Percentiles rank a stretch among this genome's conserved stretches.
Conservation (phyloP, 805 yeast species). For the Dipodascus geniculatus region DNA sequence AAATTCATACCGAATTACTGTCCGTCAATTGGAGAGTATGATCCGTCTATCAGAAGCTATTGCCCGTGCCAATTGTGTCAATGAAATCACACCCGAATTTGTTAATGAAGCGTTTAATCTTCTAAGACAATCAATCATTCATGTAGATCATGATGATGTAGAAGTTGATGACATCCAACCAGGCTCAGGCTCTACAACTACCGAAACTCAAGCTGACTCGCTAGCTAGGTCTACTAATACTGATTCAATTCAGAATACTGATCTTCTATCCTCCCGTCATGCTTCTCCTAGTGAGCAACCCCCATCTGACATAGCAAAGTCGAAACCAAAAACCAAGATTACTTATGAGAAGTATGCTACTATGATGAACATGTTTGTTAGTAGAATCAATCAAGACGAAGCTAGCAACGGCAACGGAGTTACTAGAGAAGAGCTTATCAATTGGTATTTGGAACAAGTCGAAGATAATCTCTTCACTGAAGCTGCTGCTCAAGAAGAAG, state of each 20-base stretch:
- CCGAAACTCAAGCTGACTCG: constrained; percentile 13
- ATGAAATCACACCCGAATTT: constrained; percentile 68
- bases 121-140: constrained; percentile 79
- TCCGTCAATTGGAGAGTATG: constrained; percentile 91
- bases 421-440: constrained; percentile 55
- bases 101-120: constrained; percentile 91
- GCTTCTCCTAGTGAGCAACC: constrained; percentile 7
- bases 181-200: constrained; percentile 24
- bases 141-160: constrained; percentile 89
- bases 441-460: constrained; percentile 66
- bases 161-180: constrained; percentile 62
- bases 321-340: constrained; percentile 38
- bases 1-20: constrained; percentile 87
- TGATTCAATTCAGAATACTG: constrained; percentile 3
- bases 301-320: neutral
- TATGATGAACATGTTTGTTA: constrained; percentile 71
- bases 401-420: constrained; percentile 43
- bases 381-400: constrained; percentile 45
- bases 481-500: constrained; percentile 57
- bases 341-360: constrained; percentile 79
- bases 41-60: constrained; percentile 90
- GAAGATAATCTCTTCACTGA: constrained; percentile 64
- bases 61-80: constrained; percentile 93
- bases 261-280: constrained; percentile 5
- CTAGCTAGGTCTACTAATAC: constrained; percentile 8